Conservation (phyloP, 345 rosid species). For the Lepidium sativum region DNA sequence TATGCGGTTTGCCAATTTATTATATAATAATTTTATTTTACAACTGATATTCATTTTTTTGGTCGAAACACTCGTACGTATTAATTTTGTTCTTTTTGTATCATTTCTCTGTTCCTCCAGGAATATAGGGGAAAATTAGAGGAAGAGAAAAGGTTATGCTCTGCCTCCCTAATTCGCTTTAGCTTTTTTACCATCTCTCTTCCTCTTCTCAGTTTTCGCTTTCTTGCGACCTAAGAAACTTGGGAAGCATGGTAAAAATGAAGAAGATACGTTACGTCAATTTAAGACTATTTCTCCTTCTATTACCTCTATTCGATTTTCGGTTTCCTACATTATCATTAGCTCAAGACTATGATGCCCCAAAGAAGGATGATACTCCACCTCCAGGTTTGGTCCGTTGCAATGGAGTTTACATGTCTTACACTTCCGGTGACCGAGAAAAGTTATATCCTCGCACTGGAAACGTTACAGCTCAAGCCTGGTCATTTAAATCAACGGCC, state of each 20-base stretch:
- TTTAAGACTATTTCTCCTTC: slow-evolving; percentile 9
- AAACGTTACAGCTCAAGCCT: slow-evolving; percentile 71
- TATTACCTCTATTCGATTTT: slow-evolving; percentile 7
- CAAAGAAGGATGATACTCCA: slow-evolving; percentile 14
- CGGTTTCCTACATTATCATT: slow-evolving; percentile 7
- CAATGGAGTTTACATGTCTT: slow-evolving; percentile 63
- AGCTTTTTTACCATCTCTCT: slow-evolving; percentile 10
- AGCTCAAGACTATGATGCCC: slow-evolving; percentile 42
- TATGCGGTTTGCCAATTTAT: too few relatives aligned
- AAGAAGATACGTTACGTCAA: slow-evolving; percentile 14
- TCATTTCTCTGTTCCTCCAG: slow-evolving; percentile 8
- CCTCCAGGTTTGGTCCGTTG: slow-evolving; percentile 52
- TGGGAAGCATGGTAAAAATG: slow-evolving; percentile 11
- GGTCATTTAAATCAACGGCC: slow-evolving; percentile 71
- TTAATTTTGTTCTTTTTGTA: neutral
- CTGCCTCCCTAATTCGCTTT: slow-evolving; percentile 17
- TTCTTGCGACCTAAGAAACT: slow-evolving; percentile 22
- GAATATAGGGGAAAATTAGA: slow-evolving; percentile 19
- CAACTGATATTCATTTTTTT: too few relatives aligned
- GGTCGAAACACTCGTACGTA: too few relatives aligned
- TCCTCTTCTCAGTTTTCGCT: slow-evolving; percentile 10
- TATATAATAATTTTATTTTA: too few relatives aligned
- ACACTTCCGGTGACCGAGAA: slow-evolving; percentile 44
- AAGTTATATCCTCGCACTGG: slow-evolving; percentile 52
- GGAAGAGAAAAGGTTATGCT: slow-evolving; percentile 30